Base-by-base conservation (phyloP, 345 rosid genomes). In the Conringia planisiliqua region DNA sequence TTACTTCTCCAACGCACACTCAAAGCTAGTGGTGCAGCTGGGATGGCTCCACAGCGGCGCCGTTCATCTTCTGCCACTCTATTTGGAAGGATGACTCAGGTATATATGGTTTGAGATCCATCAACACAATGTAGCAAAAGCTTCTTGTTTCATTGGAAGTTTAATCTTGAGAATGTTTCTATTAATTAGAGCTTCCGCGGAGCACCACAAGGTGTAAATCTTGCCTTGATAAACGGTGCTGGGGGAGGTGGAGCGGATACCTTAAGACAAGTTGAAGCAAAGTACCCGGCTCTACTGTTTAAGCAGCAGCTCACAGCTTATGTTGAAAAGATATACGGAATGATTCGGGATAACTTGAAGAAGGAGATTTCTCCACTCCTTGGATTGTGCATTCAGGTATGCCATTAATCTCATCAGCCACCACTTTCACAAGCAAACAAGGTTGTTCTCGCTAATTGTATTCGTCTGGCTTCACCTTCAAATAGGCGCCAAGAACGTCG, bases 61-160 rank as follows among this genome's bases (percentile, higher is more conserved):
- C 80, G 98, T 75, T 89, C 98, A 56, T 88, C 94, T 56, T 92
- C 98, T 6, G 95, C 95, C 26, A 87, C 95, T 59, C 85, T 93
- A 7, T 93, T 93, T 79, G 98, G 98, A 57, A 87, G 98, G 76
- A 93, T 93, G 97, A 89, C 97, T 36, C 97, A 93, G 78, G 98
- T 50, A 50, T 20, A 50, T 50, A 46, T 46, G 55, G 29, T 50
- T 50, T 50, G 30, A 50, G 11, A 17, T 18, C 52, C 12, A 47
- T 47, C 24, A 47, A 35, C 10, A 35, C 10, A 35, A 8, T 35
- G 38, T 43, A 43, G 18, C 16, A 51, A n/a, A 51, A 51, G 7
- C 55, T 20, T 22, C 29, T 50, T 48, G 54, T 48, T 18, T 48
- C 54, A 48, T 48, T 48, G 4, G 0, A 48, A 50, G 29, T 10